These are phyloP conservation scores for Carex myosuroides DNA, from an alignment of 176 grass and related monocot species.

Conservation along the genomic window DNA sequence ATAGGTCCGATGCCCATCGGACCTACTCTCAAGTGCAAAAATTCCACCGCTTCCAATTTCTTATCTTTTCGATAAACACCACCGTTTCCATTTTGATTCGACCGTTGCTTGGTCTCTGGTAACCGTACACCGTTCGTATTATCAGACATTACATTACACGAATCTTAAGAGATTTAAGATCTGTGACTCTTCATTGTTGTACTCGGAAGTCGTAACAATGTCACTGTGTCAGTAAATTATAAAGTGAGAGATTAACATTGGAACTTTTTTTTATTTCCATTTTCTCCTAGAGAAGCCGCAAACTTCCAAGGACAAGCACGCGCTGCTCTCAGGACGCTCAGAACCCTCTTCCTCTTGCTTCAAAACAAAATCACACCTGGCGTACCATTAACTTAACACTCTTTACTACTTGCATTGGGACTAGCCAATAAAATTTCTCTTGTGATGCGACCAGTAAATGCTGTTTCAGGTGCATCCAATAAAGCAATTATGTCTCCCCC, in stretches of 20 bases:
- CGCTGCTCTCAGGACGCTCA: conserved; percentile 21
- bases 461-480: neutral
- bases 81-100: conserved; percentile 14
- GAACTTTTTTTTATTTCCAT: neutral
- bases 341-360: neutral
- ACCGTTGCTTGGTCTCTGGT: conserved; percentile 2
- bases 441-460: neutral
- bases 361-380: conserved; percentile 5
- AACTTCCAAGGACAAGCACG: conserved; percentile 25
- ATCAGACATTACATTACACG: neutral
- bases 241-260: no score
- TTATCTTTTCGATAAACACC: neutral
- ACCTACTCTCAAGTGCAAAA: no score
- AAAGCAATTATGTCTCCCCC: conserved; percentile 7
- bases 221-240: no score
- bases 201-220: neutral
- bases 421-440: neutral
- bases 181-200: neutral
- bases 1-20: no score
- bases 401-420: neutral
- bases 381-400: neutral
- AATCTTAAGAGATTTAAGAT: neutral
- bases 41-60: neutral
- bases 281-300: neutral
- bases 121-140: neutral